These are phyloP conservation scores for Saccharomyces cerevisiae DNA, from an alignment of 805 yeast genomes.

Conservation along the genomic window DNA sequence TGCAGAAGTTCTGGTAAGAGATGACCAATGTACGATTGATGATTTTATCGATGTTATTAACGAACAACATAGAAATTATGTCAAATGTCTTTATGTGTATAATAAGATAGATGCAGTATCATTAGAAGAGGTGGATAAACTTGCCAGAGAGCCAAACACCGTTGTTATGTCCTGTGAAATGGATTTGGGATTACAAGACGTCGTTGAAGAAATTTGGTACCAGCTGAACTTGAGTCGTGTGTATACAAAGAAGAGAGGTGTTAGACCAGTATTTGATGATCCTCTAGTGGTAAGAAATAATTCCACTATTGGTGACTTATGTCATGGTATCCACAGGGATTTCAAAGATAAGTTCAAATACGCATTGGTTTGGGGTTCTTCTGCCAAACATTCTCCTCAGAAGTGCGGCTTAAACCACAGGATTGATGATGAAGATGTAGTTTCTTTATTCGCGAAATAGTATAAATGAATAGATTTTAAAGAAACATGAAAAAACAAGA, in stretches of 20 bases:
- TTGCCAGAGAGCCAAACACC: constrained; percentile 88
- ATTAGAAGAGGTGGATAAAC: constrained; percentile 83
- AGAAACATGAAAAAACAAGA: neutral
- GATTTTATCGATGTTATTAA: constrained; percentile 89
- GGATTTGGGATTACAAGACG: constrained; percentile 78
- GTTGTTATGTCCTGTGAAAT: constrained; percentile 89
- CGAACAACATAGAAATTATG: constrained; percentile 77
- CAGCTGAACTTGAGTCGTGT: constrained; percentile 71
- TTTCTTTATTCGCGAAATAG: constrained; percentile 78
- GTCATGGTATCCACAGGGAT: constrained; percentile 88
- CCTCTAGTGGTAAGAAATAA: constrained; percentile 84
- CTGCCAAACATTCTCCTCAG: constrained; percentile 92
- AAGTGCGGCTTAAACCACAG: constrained; percentile 84
- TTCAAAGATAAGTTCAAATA: constrained; percentile 87
- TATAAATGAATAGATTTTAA: neutral
- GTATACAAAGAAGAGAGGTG: constrained; percentile 83
- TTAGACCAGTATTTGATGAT: constrained; percentile 69
- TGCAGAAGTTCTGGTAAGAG: constrained; percentile 87
- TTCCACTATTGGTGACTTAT: constrained; percentile 75
- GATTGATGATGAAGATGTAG: constrained; percentile 90
- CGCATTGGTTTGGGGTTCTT: constrained; percentile 94
- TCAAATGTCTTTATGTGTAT: constrained; percentile 87
- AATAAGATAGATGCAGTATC: constrained; percentile 95
- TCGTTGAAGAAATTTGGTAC: constrained; percentile 89
- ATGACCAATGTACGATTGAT: constrained; percentile 82